Percentiles rank a stretch among this genome's conserved stretches.
phyloP scores from a whole-genome alignment of 305 asterid genomes.

The Stenogyne calaminthoides region DNA sequence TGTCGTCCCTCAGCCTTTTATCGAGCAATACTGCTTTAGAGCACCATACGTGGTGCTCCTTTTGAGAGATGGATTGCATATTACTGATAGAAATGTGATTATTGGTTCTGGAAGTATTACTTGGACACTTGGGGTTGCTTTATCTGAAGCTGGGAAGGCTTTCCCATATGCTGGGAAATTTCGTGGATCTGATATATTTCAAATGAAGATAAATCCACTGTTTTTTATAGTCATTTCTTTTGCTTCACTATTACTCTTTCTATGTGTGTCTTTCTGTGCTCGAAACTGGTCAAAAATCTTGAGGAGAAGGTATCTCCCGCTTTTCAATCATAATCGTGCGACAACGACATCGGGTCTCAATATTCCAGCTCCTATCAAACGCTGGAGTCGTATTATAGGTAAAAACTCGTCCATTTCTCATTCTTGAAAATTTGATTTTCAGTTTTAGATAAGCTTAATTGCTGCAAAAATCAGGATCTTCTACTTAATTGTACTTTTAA shows the following conservation, averaged over 20 bases:
- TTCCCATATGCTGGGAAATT: conserved; percentile 38
- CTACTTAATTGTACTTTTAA: too few relatives aligned
- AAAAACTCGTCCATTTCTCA: conserved; percentile 14
- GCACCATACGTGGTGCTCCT: conserved; percentile 66
- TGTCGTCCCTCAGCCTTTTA: conserved; percentile 76
- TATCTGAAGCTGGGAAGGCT: conserved; percentile 67
- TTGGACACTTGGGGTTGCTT: conserved; percentile 78
- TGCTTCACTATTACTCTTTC: conserved; percentile 55
- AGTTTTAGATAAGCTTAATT: background rate
- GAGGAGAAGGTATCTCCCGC: conserved; percentile 66
- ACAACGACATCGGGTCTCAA: conserved; percentile 62
- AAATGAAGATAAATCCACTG: conserved; percentile 39
- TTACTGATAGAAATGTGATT: conserved; percentile 52
- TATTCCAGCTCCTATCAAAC: conserved; percentile 68
- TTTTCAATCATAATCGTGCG: conserved; percentile 59
- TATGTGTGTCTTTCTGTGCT: conserved; percentile 53
- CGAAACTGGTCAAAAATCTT: conserved; percentile 59
- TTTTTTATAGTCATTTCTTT: conserved; percentile 43
- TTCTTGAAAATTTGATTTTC: background rate
- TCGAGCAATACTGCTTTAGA: conserved; percentile 80
- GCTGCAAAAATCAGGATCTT: too few relatives aligned
- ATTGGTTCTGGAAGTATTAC: conserved; percentile 75
- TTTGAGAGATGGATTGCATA: conserved; percentile 71
- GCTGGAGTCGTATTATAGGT: conserved; percentile 90
- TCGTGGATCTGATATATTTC: conserved; percentile 36